Conservation (phyloP, 1,139 yeast genomes). For the Yamadazyma diddensiae region DNA sequence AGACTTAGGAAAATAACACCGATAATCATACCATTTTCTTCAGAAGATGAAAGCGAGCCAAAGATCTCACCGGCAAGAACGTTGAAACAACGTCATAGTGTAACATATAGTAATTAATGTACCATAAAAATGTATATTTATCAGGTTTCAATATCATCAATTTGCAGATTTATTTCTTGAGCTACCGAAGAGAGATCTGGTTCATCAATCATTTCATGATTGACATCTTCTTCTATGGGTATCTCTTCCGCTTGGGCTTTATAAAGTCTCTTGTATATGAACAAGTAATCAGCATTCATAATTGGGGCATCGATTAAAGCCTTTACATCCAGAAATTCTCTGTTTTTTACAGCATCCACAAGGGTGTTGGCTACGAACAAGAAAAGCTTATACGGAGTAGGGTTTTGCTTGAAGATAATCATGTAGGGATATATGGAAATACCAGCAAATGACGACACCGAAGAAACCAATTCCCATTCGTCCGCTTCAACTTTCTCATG, state of each 20-base stretch:
- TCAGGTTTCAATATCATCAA: constrained; percentile 14
- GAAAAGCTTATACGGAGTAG: constrained; percentile 10
- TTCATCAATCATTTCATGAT: constrained; percentile 8
- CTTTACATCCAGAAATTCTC: constrained; percentile 15
- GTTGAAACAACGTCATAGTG: constrained; percentile 22
- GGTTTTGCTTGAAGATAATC: constrained; percentile 9
- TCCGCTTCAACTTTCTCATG: constrained; percentile 21
- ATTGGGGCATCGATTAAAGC: constrained; percentile 22
- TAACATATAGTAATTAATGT: background rate
- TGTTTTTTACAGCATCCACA: constrained; percentile 9
- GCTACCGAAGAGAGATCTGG: constrained; percentile 12
- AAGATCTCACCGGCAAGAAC: constrained; percentile 32
- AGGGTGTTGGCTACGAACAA: constrained; percentile 1
- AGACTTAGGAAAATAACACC: constrained; percentile 36
- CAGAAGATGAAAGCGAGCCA: constrained; percentile 29
- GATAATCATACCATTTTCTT: constrained; percentile 35
- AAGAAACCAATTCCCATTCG: constrained; percentile 27
- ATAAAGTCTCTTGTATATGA: constrained; percentile 29
- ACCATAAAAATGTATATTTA: constrained; percentile 2
- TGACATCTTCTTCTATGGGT: constrained; percentile 1
- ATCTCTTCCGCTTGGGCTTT: too few species aligned
- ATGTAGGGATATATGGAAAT: constrained; percentile 20
- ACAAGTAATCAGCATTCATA: constrained; percentile 24
- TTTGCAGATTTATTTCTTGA: constrained; percentile 17
- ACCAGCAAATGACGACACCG: constrained; percentile 21